Base-by-base conservation (phyloP, 306 rosid genomes). In the Casuarina glauca region DNA sequence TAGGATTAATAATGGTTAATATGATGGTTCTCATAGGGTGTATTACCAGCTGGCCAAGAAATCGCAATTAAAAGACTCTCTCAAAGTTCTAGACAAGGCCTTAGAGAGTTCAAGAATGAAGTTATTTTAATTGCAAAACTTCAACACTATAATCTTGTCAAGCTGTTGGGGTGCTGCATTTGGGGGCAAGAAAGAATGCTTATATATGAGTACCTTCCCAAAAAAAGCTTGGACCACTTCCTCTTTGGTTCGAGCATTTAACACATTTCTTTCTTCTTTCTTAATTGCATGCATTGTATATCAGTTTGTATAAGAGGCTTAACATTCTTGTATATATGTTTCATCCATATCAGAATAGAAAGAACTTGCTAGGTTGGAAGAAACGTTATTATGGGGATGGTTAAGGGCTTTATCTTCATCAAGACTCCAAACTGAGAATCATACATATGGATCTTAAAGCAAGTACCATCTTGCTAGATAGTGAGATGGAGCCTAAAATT, bases 361-460 rank as follows among this genome's bases (percentile, higher is more conserved):
- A 82, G 80, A 51, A 83, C 78, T 36, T 38, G 20, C 15, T 35
- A 85, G 73, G 82, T 70, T 88, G 91, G 89, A 71, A 85, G 76
- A 78, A 73, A 72, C 69, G 85, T 88, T 61, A 79, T 88, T 44
- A 78, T 78, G 11, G 91, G 89, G 49, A 88, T 85, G 48, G 91
- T 86, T 86, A 57, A 73, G 91, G 15, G 91, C 81, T 85, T 49
- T 88, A 88, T 74, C 89, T 88, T 60, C 91, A 88, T 19, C 73
- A 87, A 82, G 91, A 88, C 74, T 85, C 91, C 32, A 80, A 84
- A 19, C 66, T 88, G 1, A 86, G 87, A 53, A 74, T 86, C 60
- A 64, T 86, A 35, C 89, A 86, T 75, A 75, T 83, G 74, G 86
- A 87, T 67, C 62, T 87, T 9, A 87, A 84, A 76, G 84, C 84